Base-by-base conservation (phyloP, 2,329 filamentous ascomycete genomes). In the Ceratocystis cubensis region DNA sequence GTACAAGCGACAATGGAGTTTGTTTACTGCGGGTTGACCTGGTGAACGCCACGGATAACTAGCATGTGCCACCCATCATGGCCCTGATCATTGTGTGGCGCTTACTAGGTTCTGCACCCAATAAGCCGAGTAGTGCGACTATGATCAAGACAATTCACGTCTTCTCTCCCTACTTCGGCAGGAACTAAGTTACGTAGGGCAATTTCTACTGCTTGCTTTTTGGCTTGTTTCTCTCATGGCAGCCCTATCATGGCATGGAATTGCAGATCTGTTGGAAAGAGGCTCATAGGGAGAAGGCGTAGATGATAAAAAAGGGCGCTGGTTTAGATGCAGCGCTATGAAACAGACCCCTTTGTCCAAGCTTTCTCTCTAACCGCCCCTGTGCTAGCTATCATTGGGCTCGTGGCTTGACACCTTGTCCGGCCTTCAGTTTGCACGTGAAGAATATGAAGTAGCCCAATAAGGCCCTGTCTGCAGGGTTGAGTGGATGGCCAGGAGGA, bases 21-120 rank as follows among this genome's bases (percentile, higher is more conserved):
- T 65, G 61, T 67, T 67, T 64, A 65, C 45, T 48, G 13, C 7
- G 20, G 61, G 66, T 67, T 67, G 62, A 65, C 66, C 62, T 17
- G 62, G 66, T 64, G 66, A 67, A 67, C 53, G 66, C 66, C 66
- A 67, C 53, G 37, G 15, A 25, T 15, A 8, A 10, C 48, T 3
- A 20, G 48, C 37, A 25, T 57, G 53, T 50, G 61, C 59, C 61
- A 8, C 22, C 30, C 20, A 41, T 28, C 5, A 22, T 25, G 30
- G 30, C 30, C 30, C 0, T 33, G 30, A 8, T 33, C 30, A 33
- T 33, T 33, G 13, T 33, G 41, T 63, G 41, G 41, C 48, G 48
- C 7, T 15, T 17, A 28, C 48, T 22, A 15, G 48, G 48, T 8
- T 53, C 48, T 41, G 37, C 10, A 33, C 10, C 10, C 37, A 41